These are phyloP conservation scores for Cladosporium sp. DNA, from an alignment of 2,329 filamentous ascomycete species.

Conservation along the genomic window DNA sequence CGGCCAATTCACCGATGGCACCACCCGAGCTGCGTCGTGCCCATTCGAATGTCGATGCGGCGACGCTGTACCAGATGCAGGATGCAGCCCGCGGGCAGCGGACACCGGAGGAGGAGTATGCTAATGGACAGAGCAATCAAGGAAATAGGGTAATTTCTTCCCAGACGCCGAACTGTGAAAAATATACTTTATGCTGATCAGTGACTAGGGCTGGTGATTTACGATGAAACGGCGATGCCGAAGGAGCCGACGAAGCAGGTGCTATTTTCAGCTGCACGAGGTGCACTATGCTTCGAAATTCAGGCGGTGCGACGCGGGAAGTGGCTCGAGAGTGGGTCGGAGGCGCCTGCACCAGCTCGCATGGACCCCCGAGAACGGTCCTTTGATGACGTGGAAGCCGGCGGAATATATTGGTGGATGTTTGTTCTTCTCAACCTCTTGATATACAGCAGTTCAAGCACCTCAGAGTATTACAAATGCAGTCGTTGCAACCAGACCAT, in stretches of 20 bases:
- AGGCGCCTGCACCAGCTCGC: no score
- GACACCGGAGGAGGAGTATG: slow-evolving; percentile 34
- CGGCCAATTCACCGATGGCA: slow-evolving; percentile 69
- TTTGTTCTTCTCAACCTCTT: slow-evolving; percentile 16
- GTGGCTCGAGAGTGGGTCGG: slow-evolving; percentile 8
- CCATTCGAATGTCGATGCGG: slow-evolving; percentile 79
- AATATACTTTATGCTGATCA: slow-evolving; percentile 43
- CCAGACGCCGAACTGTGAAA: slow-evolving; percentile 32
- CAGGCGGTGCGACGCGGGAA: not conserved
- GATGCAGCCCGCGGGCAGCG: slow-evolving; percentile 56
- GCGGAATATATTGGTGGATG: slow-evolving; percentile 19
- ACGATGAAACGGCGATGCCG: slow-evolving; percentile 16
- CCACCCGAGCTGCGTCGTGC: slow-evolving; percentile 77
- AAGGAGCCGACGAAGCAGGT: slow-evolving; percentile 9
- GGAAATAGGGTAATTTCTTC: slow-evolving; percentile 19
- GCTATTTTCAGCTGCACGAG: slow-evolving; percentile 14
- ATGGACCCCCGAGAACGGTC: not conserved
- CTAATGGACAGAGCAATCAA: slow-evolving; percentile 20
- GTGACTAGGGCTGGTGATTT: slow-evolving; percentile 29
- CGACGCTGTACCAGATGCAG: slow-evolving; percentile 77
- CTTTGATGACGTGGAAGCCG: slow-evolving; percentile 14
- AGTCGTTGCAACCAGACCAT: slow-evolving; percentile 26
- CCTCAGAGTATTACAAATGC: slow-evolving; percentile 24
- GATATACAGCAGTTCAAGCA: slow-evolving; percentile 16
- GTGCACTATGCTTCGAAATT: not conserved